A percentile compares a stretch with the other conserved stretches of the same genome.
phyloP scores from a whole-genome alignment of 352 stramenopile species.

The Globisporangium nagaii region DNA sequence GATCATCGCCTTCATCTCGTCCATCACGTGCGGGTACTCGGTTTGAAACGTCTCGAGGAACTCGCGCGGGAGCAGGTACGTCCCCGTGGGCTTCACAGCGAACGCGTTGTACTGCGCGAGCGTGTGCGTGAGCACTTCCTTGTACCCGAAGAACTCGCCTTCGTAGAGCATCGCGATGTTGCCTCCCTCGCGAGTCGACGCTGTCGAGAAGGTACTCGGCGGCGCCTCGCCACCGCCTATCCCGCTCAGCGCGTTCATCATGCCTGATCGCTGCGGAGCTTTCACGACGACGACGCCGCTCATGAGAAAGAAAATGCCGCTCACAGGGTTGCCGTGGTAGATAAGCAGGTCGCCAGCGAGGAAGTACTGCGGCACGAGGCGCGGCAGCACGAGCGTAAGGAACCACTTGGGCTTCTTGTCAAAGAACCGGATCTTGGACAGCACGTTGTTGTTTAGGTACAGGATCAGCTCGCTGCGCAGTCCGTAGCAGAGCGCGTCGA shows the following conservation, averaged over 20 bases:
- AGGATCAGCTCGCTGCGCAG: conserved; percentile 63
- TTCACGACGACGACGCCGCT: conserved; percentile 54
- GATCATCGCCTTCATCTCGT: conserved; percentile 64
- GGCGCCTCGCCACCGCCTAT: not conserved
- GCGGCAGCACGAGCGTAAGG: conserved; percentile 56
- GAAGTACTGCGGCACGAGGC: conserved; percentile 66
- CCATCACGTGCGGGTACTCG: conserved; percentile 51
- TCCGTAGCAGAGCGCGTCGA: conserved; percentile 61
- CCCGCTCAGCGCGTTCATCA: not conserved
- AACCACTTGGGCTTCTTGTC: conserved; percentile 86
- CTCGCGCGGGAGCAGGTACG: conserved; percentile 57
- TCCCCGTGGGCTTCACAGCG: conserved; percentile 46
- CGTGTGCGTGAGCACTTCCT: conserved; percentile 54
- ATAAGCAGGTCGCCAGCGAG: conserved; percentile 63
- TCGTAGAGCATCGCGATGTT: conserved; percentile 67
- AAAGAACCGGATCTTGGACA: conserved; percentile 72
- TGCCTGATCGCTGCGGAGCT: conserved; percentile 9
- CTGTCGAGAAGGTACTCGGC: conserved; percentile 9
- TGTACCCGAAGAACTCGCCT: conserved; percentile 77
- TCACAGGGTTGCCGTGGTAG: conserved; percentile 60
- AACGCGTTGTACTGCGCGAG: conserved; percentile 69
- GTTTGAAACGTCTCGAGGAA: conserved; percentile 47
- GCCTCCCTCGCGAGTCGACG: conserved; percentile 17
- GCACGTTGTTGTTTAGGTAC: conserved; percentile 46
- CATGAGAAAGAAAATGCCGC: conserved; percentile 77